A percentile compares a stretch with the other conserved stretches of the same genome.
Conservation (phyloP, 495 filamentous ascomycete genomes). For the Terfezia boudieri region DNA sequence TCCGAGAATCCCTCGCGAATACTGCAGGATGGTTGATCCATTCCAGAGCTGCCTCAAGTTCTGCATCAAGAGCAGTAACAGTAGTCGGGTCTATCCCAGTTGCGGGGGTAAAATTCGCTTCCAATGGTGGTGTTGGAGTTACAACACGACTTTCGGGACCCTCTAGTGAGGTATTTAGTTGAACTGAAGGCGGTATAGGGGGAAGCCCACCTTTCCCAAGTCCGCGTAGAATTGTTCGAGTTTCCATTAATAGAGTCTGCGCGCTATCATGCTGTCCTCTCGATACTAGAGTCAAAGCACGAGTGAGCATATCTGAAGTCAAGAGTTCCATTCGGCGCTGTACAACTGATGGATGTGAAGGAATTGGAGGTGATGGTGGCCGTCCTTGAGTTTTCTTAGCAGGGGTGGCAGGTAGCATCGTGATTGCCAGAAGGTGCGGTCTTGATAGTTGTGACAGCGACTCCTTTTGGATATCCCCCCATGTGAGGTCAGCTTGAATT, state of each 20-base stretch:
- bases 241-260: constrained; percentile 76
- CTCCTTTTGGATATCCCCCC: constrained; percentile 84
- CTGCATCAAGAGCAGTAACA: constrained; percentile 69
- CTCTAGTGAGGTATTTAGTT: constrained; percentile 28
- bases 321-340: constrained; percentile 95
- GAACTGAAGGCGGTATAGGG: constrained; percentile 49
- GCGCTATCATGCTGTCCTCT: constrained; percentile 84
- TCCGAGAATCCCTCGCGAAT: constrained; percentile 83
- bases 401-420: constrained; percentile 68
- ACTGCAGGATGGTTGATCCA: constrained; percentile 97
- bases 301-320: constrained; percentile 93
- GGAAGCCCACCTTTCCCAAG: constrained; percentile 88
- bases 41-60: constrained; percentile 81
- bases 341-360: constrained; percentile 85
- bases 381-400: constrained; percentile 36
- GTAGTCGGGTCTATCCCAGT: constrained; percentile 55
- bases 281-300: constrained; percentile 75
- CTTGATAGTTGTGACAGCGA: constrained; percentile 69
- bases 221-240: constrained; percentile 83
- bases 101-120: constrained; percentile 38
- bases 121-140: constrained; percentile 22
- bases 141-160: constrained; percentile 19
- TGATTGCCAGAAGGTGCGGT: constrained; percentile 87
- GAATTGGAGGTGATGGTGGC: constrained; percentile 60
- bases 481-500: constrained; percentile 84